Percentiles rank a stretch among this genome's conserved stretches.
Conservation (phyloP, 805 yeast species). For the Candida parachauliodes region DNA sequence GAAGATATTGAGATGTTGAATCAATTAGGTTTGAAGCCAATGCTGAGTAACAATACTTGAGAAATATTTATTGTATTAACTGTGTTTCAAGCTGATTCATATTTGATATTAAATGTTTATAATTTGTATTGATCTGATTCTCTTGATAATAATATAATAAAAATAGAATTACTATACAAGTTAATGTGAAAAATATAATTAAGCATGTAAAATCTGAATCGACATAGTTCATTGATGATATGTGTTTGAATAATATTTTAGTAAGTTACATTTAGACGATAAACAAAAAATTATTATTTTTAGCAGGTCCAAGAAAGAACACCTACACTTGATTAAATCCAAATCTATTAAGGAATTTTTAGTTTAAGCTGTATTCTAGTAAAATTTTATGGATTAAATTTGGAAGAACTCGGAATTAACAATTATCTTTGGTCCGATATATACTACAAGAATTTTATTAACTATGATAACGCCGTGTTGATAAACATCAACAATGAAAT, state of each 20-base stretch:
- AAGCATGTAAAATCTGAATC: constrained; percentile 1
- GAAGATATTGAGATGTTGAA: constrained; percentile 67
- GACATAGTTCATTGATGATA: background rate
- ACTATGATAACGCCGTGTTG: too few species aligned
- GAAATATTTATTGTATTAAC: background rate
- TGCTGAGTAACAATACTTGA: constrained; percentile 36
- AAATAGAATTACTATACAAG: background rate
- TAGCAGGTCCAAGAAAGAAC: too few species aligned
- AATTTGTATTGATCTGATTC: constrained; percentile 30
- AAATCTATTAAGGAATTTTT: too few species aligned
- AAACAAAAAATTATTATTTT: too few species aligned
- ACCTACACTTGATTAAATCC: too few species aligned
- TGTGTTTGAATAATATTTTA: background rate
- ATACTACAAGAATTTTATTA: too few species aligned
- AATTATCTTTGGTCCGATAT: too few species aligned
- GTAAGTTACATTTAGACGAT: too few species aligned
- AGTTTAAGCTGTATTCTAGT: too few species aligned
- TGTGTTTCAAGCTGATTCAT: constrained; percentile 6
- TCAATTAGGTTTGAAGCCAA: constrained; percentile 66
- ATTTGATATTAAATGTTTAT: constrained; percentile 20
- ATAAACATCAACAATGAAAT: too few species aligned
- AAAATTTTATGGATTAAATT: too few species aligned
- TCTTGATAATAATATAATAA: constrained; percentile 1
- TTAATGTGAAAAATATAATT: background rate
- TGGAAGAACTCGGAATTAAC: too few species aligned